phyloP scores from a whole-genome alignment of 352 stramenopile species.

The Pythium grandisporangium region DNA sequence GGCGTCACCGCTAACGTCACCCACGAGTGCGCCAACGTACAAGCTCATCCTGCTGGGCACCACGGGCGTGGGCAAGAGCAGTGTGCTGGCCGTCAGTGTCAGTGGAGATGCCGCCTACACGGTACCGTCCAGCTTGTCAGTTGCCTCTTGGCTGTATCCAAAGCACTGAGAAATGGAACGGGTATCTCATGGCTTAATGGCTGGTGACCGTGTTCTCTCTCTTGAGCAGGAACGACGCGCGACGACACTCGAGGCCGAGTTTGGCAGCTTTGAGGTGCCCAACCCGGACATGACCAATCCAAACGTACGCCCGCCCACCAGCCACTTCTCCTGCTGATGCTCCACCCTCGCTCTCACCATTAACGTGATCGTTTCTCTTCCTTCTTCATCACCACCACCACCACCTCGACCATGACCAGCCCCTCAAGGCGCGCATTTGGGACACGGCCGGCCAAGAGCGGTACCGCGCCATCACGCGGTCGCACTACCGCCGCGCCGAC shows the following conservation, averaged over 20 bases:
- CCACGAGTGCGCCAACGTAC: constrained; percentile 23
- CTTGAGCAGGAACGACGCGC: constrained; percentile 41
- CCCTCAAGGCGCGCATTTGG: constrained; percentile 81
- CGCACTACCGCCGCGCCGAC: constrained; percentile 78
- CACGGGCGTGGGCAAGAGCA: constrained; percentile 73
- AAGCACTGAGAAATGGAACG: not conserved
- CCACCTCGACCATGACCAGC: constrained; percentile 8
- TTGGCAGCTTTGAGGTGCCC: constrained; percentile 55
- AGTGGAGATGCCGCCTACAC: constrained; percentile 50
- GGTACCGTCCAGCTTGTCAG: constrained; percentile 3
- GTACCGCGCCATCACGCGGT: constrained; percentile 86
- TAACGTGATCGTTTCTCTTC: too few relatives aligned
- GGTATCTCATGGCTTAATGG: too few relatives aligned
- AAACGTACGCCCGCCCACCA: constrained; percentile 9
- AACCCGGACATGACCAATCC: constrained; percentile 38
- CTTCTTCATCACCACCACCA: too few relatives aligned
- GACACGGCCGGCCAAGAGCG: constrained; percentile 85
- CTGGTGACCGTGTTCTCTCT: not conserved
- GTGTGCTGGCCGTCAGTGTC: constrained; percentile 48
- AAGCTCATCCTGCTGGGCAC: constrained; percentile 79
- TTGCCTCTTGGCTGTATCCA: not conserved
- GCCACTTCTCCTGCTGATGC: not conserved
- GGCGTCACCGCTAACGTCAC: constrained; percentile 3
- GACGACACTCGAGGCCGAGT: constrained; percentile 67
- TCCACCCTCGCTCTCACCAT: too few relatives aligned